Evolutionary conservation across 2,329 filamentous ascomycete species (phyloP), one percentile per base, ranked within the genome.

Genomic region (Colletotrichum truncatum): DNA sequence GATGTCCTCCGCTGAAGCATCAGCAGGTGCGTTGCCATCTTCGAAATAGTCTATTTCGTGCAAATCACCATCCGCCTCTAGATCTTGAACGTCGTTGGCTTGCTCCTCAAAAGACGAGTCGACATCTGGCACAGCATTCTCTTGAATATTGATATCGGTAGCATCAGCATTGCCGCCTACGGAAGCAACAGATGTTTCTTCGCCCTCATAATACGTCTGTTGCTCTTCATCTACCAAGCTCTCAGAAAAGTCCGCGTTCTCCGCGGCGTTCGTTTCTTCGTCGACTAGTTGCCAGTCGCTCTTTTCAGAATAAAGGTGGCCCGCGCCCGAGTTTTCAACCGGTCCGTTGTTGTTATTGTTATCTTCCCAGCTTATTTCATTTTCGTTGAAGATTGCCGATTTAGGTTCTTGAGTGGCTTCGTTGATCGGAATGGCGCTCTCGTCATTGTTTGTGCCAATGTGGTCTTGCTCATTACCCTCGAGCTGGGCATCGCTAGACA

Each of bases 1-100:
- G 38, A 23, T 21, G 14, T 23, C 54, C 8, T 64, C 41, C 16
- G 14, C 26, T 30, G 16, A 53, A 23, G 21, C 25, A 34, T 72
- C 70, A 10, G 68, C 70, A 36, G 67, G 70, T 18, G 78, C 73
- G 32, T 81, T 77, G 49, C 79, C 78, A 41, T 76, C 77, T 51
- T 81, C 61, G 32, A 75, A 73, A 49, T 76, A 76, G 55, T 76
- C 72, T 51, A 75, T 75, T 67, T 75, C 74, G 39, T 75, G 69
- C 36, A 67, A 49, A 25, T 65, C 67, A 36, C 70, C 64, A 28
- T 70, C 49, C 11, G 56, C 54, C 11, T 46, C 55, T 32, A 45
- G 46, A 12, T 57, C 38, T 25, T 60, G 45, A 18, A 34, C 45
- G 21, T 59, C 57, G 11, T 30, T 28, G 28, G 28, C 43, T 56